A percentile compares a stretch with the other conserved stretches of the same genome.
These are phyloP conservation scores for Mycosphaerella arachidis DNA, from an alignment of 2,329 filamentous ascomycete genomes.

Conservation along the genomic window DNA sequence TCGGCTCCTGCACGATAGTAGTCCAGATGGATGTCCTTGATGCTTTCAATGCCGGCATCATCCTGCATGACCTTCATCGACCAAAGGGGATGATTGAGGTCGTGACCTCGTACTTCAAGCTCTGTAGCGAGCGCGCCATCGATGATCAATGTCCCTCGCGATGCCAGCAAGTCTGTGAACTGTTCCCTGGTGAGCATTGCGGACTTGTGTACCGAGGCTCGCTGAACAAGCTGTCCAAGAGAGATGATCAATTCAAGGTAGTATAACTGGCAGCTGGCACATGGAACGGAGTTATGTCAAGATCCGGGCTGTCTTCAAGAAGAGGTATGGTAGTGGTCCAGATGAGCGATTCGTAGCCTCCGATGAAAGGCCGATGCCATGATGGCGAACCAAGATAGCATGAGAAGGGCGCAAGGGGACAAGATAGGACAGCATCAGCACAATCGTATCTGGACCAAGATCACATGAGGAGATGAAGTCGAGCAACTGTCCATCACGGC, in stretches of 20 bases:
- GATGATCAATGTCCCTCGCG: conserved; percentile 35
- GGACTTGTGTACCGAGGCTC: neutral
- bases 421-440: no score
- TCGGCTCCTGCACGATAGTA: conserved; percentile 45
- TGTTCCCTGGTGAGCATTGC: conserved; percentile 24
- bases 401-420: no score
- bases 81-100: conserved; percentile 44
- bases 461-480: neutral
- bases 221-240: neutral
- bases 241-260: no score
- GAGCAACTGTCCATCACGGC: neutral
- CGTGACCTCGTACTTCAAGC: conserved; percentile 41
- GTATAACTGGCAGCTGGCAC: no score
- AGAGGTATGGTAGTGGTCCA: no score
- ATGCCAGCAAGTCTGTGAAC: conserved; percentile 22
- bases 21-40: conserved; percentile 41
- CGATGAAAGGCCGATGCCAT: no score
- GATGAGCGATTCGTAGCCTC: no score
- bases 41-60: conserved; percentile 34
- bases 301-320: no score
- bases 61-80: conserved; percentile 41
- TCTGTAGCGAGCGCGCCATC: conserved; percentile 48
- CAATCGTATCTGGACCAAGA: no score
- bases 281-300: no score
- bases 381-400: no score